A percentile compares a stretch with the other conserved stretches of the same genome.
phyloP scores from a whole-genome alignment of 1,139 yeast genomes.

The Candida sojae region DNA sequence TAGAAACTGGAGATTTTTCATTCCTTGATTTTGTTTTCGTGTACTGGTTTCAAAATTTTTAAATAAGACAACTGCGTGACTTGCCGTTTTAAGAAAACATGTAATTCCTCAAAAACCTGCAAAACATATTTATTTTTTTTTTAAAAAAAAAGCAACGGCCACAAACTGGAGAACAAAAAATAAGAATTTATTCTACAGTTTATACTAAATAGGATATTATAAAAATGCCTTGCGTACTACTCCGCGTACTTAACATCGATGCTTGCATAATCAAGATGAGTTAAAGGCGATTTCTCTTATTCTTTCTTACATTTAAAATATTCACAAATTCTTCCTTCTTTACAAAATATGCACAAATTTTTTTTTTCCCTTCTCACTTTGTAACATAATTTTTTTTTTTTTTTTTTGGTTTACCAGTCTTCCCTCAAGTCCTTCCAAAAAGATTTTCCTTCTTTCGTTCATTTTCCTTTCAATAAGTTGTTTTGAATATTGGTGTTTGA shows the following conservation, averaged over 20 bases:
- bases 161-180: background rate
- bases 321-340: background rate
- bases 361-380: background rate
- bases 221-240: background rate
- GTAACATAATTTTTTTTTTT: background rate
- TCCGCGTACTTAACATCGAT: background rate
- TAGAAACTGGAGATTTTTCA: too few relatives aligned
- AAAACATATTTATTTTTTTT: background rate
- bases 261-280: background rate
- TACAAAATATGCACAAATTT: background rate
- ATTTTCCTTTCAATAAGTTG: too few relatives aligned
- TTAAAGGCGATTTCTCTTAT: background rate
- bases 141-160: background rate
- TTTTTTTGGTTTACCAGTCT: background rate
- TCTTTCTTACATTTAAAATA: conserved; percentile 19
- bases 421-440: background rate
- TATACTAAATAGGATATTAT: background rate
- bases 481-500: too few relatives aligned
- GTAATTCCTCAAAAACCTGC: background rate
- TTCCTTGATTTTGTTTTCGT: too few relatives aligned
- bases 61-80: background rate
- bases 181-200: background rate
- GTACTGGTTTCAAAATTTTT: too few relatives aligned
- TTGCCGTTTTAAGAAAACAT: background rate
- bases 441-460: too few relatives aligned